Evolutionary conservation across 306 rosid species (phyloP), one percentile per base, ranked within the genome.

Genomic region (Pterocarpus santalinus): DNA sequence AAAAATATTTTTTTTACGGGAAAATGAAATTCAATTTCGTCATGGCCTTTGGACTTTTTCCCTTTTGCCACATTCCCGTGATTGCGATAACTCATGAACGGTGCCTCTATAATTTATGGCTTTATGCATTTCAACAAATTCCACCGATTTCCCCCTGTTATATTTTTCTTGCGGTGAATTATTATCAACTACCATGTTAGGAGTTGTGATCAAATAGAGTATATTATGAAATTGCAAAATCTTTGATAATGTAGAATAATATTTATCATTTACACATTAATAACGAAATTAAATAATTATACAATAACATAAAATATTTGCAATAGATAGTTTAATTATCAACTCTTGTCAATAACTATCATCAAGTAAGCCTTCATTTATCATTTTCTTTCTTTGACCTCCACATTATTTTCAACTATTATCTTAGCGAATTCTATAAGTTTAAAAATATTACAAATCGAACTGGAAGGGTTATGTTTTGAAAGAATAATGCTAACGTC

Each of bases 21-120:
- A 14, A 8, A 32, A 32, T 22, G 1, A 52, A 5, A 77, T 36
- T 65, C 65, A 82, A 75, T 84, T 69, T 81, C 86, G 32, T 36
- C 38, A 74, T 66, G 8, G 16, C n/a, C 87, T 74, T 72, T 58
- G 51, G 46, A 41, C 79, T 35, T 60, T 75, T 35, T 38, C 38
- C 43, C 16, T 57, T 76, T 79, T 78, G n/a, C 38, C 53, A 64
- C 77, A 49, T 52, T 79, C 84, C 84, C 87, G 91, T 84, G 89
- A 80, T 82, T 6, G 73, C 66, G 86, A 80, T 76, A 85, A 80
- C 33, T 85, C 53, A 17, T 11, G 71, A 57, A 71, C 85, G 57
- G 80, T 12, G 61, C 46, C 72, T 85, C 67, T 60, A 55, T 61
- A 74, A 84, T 74, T 79, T 73, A 61, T 84, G 72, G 81, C 77